Evolutionary conservation across 345 rosid genomes (phyloP), one percentile per base, ranked within the genome.

Genomic region (Pistacia vera): DNA sequence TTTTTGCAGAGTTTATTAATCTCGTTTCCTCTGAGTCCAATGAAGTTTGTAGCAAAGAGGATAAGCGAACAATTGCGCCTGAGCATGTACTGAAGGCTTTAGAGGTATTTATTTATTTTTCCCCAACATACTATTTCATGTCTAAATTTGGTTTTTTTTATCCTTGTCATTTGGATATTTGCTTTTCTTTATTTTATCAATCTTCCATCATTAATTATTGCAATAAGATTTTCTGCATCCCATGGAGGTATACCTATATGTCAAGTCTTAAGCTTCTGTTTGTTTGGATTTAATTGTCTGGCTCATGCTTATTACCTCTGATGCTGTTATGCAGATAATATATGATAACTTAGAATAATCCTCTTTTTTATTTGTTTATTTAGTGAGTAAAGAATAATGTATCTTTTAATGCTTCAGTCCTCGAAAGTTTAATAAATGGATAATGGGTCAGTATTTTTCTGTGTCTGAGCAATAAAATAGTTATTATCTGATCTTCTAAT

Each of bases 1-100:
- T 83, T 46, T 70, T 81, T 79, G 73, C 94, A 97, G 99, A 97
- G 89, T 97, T 97, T 79, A 97, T 97, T 78, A 97, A 97, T 79
- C 99, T 97, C 44, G 83, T 97, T 64, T 97, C 99, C 46, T 97
- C 99, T 3, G 99, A 97, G 86, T 94, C 99, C 22, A 97, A 97
- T 82, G 99, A 97, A 25, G 99, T 97, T 79, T 97, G 99, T 78
- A 85, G 85, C 85, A 90, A 90, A 83, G 98, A 91, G 86, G 99
- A 97, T 11, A 97, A 88, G 84, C 89, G 98, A 52, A 97, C 98
- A 7, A 97, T 94, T 83, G 99, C 98, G 3, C 99, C 99, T 52
- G 99, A 97, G 86, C 99, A 97, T 64, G 99, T 97, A 66, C 92
- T 97, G 71, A 97, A 90, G 91, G 99, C 99, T 36, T 66, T 97